These are phyloP conservation scores for Cerioporus squamosus DNA, from an alignment of 1,284 basidiomycete species.

Conservation along the genomic window DNA sequence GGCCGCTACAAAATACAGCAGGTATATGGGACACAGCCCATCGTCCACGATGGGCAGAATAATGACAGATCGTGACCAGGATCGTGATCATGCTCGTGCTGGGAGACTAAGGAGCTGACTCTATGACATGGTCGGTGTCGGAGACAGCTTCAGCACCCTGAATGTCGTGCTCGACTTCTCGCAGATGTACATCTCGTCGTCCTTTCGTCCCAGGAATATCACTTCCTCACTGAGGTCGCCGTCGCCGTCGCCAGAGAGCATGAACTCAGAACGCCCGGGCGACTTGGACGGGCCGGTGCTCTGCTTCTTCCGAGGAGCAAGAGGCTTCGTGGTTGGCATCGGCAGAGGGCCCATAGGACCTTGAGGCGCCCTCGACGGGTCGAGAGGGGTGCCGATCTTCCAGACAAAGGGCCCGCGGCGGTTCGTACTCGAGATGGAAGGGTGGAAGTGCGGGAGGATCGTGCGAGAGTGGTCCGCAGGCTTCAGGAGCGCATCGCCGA, in stretches of 20 bases:
- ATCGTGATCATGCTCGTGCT: constrained; percentile 4
- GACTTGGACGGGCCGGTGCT: constrained; percentile 53
- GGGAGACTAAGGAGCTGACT: not conserved
- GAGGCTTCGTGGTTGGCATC: constrained; percentile 32
- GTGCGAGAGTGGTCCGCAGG: constrained; percentile 79
- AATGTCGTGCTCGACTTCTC: constrained; percentile 76
- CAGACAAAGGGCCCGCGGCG: constrained; percentile 75
- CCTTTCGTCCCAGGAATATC: constrained; percentile 73
- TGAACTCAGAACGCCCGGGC: constrained; percentile 54
- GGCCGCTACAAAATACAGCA: constrained; percentile 33
- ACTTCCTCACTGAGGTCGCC: constrained; percentile 67
- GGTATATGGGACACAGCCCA: constrained; percentile 25
- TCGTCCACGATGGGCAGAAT: constrained; percentile 12
- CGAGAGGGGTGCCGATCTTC: constrained; percentile 75
- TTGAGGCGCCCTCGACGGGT: constrained; percentile 38
- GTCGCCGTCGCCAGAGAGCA: constrained; percentile 53
- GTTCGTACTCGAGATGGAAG: constrained; percentile 61
- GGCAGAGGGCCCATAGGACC: constrained; percentile 40
- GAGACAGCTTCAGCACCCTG: constrained; percentile 65
- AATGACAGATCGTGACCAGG: constrained; percentile 2
- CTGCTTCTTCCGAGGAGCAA: constrained; percentile 47
- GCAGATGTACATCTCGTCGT: constrained; percentile 78
- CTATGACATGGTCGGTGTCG: constrained; percentile 16
- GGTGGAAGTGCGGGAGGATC: constrained; percentile 66
- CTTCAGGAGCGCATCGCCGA: constrained; percentile 73